Conservation (phyloP, 140 eudicot genomes). For the Oenanthe javanica region DNA sequence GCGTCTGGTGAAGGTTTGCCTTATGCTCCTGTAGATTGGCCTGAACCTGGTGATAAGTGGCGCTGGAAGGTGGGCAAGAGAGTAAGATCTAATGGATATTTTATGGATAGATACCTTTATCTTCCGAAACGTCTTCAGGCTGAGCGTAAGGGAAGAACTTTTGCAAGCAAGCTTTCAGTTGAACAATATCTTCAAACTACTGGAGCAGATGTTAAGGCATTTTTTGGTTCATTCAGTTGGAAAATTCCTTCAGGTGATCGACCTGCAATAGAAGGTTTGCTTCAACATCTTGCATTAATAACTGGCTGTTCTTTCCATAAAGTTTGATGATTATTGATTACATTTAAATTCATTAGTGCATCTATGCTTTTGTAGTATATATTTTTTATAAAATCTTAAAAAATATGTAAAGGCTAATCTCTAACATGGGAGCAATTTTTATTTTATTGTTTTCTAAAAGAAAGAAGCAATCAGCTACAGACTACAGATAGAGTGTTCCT, state of each 20-base stretch:
- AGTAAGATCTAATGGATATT: constrained; percentile 35
- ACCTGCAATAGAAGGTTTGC: constrained; percentile 35
- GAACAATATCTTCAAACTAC: constrained; percentile 46
- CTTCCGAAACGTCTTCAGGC: constrained; percentile 34
- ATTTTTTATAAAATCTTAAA: no score
- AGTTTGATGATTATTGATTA: no score
- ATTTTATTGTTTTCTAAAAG: not conserved
- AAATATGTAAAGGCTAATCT: no score
- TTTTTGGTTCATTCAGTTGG: constrained; percentile 87
- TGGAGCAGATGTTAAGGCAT: constrained; percentile 47
- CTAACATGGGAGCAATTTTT: no score
- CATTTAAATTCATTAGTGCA: no score
- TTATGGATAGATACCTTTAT: constrained; percentile 66
- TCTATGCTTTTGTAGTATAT: no score
- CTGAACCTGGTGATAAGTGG: constrained; percentile 70
- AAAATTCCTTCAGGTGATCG: constrained; percentile 41
- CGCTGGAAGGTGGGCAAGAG: constrained; percentile 76
- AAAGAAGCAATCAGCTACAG: not conserved
- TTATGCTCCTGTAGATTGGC: constrained; percentile 71
- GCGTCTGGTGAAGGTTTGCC: constrained; percentile 68
- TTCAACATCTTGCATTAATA: not conserved
- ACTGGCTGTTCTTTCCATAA: no score
- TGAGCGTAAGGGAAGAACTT: constrained; percentile 8
- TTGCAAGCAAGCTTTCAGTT: constrained; percentile 50
- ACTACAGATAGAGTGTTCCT: not conserved